These are phyloP conservation scores for Globisporangium ultimum DNA, from an alignment of 352 stramenopile species.

Conservation along the genomic window DNA sequence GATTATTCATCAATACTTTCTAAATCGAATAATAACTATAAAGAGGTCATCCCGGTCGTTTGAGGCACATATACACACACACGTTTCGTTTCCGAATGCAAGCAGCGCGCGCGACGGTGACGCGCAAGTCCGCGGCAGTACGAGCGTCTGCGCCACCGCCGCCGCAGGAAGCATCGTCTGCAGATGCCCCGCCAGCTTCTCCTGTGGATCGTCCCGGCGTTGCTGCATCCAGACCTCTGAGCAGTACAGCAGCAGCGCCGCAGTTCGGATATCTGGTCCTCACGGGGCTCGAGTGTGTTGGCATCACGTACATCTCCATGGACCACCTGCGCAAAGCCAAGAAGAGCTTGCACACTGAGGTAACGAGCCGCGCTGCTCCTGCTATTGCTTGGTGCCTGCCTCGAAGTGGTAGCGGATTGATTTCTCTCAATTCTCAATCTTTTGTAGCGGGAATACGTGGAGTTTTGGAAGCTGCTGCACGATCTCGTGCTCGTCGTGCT, in stretches of 20 bases:
- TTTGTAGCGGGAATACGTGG: constrained; percentile 34
- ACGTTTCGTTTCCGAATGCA: constrained; percentile 2
- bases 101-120: background rate
- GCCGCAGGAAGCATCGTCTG: background rate
- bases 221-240: background rate
- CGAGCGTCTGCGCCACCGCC: background rate
- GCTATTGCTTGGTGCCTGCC: too few species aligned
- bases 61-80: too few species aligned
- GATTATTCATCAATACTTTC: too few species aligned
- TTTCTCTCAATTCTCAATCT: too few species aligned
- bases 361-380: constrained; percentile 1
- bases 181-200: background rate
- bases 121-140: background rate
- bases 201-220: background rate
- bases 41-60: too few species aligned
- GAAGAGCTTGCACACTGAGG: constrained; percentile 34
- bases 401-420: too few species aligned
- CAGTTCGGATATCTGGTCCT: constrained; percentile 43
- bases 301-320: constrained; percentile 45
- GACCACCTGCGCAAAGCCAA: constrained; percentile 65
- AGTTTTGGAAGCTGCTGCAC: constrained; percentile 58
- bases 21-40: too few species aligned
- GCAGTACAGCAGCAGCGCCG: constrained; percentile 16
- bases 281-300: constrained; percentile 35
- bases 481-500: constrained; percentile 63